These are phyloP conservation scores for Paraphoma chrysanthemicola DNA, from an alignment of 2,329 filamentous ascomycete genomes.

Conservation along the genomic window DNA sequence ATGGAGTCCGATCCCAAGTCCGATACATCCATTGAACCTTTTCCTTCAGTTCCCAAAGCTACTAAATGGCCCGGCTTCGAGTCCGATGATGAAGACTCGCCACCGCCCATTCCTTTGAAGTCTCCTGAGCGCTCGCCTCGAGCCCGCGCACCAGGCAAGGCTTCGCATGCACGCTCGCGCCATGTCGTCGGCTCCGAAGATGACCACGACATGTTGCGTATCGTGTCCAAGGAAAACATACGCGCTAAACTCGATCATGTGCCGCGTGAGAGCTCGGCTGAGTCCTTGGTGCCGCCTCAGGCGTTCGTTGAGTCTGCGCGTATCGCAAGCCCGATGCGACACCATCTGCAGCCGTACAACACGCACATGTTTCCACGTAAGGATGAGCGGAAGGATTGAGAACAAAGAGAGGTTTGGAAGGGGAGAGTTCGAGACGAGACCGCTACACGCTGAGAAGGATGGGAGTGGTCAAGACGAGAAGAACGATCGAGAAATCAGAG, in stretches of 20 bases:
- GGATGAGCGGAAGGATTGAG: slow-evolving; percentile 17
- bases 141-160: not conserved
- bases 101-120: slow-evolving; percentile 30
- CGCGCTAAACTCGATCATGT: slow-evolving; percentile 28
- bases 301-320: slow-evolving; percentile 1
- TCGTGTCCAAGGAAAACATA: slow-evolving; percentile 44
- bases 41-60: not conserved
- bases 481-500: not conserved
- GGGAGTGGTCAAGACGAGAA: not conserved
- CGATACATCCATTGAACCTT: not conserved
- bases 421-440: slow-evolving; percentile 1
- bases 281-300: slow-evolving; percentile 16
- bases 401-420: not conserved
- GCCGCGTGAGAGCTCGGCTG: slow-evolving; percentile 25
- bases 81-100: slow-evolving; percentile 5
- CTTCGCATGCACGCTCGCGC: slow-evolving; percentile 1
- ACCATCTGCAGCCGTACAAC: slow-evolving; percentile 32
- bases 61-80: slow-evolving; percentile 15
- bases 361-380: slow-evolving; percentile 38
- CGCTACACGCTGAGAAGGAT: slow-evolving; percentile 8
- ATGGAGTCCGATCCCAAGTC: not conserved
- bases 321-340: not conserved
- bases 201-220: slow-evolving; percentile 23
- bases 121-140: slow-evolving; percentile 18
- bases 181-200: slow-evolving; percentile 2